These are phyloP conservation scores for Hygrophoropsis aurantiaca DNA, from an alignment of 768 basidiomycete genomes.

Conservation along the genomic window DNA sequence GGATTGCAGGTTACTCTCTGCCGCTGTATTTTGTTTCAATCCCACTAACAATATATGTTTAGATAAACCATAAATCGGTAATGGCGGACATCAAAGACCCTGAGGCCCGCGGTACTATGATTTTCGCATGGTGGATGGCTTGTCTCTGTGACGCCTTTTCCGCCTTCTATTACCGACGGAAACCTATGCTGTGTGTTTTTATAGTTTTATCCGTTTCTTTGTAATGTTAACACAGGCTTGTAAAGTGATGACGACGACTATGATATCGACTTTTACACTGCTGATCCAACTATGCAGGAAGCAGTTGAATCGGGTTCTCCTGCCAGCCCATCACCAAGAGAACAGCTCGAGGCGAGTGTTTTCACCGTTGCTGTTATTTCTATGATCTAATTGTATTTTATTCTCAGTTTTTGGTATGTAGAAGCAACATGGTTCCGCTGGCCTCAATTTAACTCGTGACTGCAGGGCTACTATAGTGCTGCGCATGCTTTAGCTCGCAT, in stretches of 20 bases:
- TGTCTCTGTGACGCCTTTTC: slow-evolving; percentile 83
- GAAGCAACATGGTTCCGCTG: slow-evolving; percentile 6
- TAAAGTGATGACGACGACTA: slow-evolving; percentile 80
- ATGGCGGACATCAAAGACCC: slow-evolving; percentile 71
- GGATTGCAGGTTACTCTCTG: slow-evolving; percentile 59
- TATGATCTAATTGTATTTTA: slow-evolving; percentile 11
- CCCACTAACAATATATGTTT: slow-evolving; percentile 7
- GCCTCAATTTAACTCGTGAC: slow-evolving; percentile 8
- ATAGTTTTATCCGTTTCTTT: slow-evolving; percentile 8
- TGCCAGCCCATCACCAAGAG: slow-evolving; percentile 63
- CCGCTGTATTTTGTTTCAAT: slow-evolving; percentile 5
- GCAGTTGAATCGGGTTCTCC: slow-evolving; percentile 38
- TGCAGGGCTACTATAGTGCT: slow-evolving; percentile 80
- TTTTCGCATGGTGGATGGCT: slow-evolving; percentile 94
- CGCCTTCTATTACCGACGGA: slow-evolving; percentile 80
- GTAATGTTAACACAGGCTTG: slow-evolving; percentile 22
- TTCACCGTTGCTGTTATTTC: not conserved
- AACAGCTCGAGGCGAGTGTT: slow-evolving; percentile 70
- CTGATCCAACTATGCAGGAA: slow-evolving; percentile 56
- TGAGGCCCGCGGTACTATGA: slow-evolving; percentile 80
- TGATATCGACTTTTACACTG: slow-evolving; percentile 85
- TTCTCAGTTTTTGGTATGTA: slow-evolving; percentile 65
- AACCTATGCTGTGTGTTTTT: slow-evolving; percentile 64
- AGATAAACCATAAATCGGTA: slow-evolving; percentile 86
- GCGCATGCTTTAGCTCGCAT: slow-evolving; percentile 82